Evolutionary conservation across 768 basidiomycete species (phyloP), one percentile per base, ranked within the genome.

Genomic region (Lanmaoa pseudosensibilis): DNA sequence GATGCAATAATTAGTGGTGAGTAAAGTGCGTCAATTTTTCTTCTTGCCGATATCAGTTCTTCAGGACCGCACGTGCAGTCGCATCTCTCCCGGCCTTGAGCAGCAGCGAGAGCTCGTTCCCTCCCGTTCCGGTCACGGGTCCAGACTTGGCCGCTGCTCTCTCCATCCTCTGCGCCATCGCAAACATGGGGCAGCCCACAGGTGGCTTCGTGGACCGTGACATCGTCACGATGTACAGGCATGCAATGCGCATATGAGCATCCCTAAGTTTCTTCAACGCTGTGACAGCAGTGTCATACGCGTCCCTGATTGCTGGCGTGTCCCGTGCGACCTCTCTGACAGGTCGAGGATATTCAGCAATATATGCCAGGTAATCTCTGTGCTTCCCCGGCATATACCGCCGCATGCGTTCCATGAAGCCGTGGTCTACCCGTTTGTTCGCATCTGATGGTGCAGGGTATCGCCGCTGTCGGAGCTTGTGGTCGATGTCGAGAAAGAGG

Each of bases 361-460:
- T 80, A 63, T 85, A 82, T 23, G 74, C 71, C 52, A 98, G 82
- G 75, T 94, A 98, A 45, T 87, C 84, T 41, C 91, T 86, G 74
- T 98, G 96, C 52, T 82, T 83, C 15, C 89, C 88, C 0, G 96
- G 95, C 96, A 98, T 98, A 74, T 98, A 98, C 21, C 83, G 82
- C 55, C 91, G 77, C 94, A 97, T 97, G 46, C 92, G 82, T 55
- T 89, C 86, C 87, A 98, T 94, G 76, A 98, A 98, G 0, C 86
- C 83, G 37, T 74, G 79, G 71, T 83, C 91, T 39, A 80, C 88
- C 63, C 71, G 81, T 73, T 82, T 85, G 69, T 91, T 84, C 55
- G 77, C 72, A 46, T 79, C 72, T 51, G 90, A 85, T 51, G 93
- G 80, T 23, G 82, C 74, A 58, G 88, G 90, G 73, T 83, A 75